A percentile compares a stretch with the other conserved stretches of the same genome.
Evolutionary conservation across 2,329 filamentous ascomycete species (phyloP).

Genomic region (Penicillium sp.): DNA sequence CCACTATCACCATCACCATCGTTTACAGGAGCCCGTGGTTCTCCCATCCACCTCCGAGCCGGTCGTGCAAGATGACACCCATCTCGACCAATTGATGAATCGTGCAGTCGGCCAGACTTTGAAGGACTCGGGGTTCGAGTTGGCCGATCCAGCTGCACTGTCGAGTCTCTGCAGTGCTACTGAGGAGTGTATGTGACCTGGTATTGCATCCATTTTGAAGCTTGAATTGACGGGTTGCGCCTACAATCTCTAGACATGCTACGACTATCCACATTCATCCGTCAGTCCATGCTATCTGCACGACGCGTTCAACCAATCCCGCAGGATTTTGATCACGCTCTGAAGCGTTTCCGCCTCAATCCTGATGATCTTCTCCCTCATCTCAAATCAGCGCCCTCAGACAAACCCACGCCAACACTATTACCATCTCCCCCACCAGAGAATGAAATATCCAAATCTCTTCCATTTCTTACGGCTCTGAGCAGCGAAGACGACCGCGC

Average conservation of each 20-base stretch:
- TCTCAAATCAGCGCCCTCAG: conserved; percentile 30
- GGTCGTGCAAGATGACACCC: conserved; percentile 51
- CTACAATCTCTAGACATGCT: conserved; percentile 51
- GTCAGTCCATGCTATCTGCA: conserved; percentile 58
- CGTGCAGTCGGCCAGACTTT: conserved; percentile 56
- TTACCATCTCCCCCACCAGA: conserved; percentile 44
- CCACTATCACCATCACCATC: conserved; percentile 46
- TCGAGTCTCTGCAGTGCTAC: conserved; percentile 56
- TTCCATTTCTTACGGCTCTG: conserved; percentile 53
- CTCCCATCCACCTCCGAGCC: conserved; percentile 34
- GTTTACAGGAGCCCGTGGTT: conserved; percentile 37
- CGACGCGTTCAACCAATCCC: conserved; percentile 58
- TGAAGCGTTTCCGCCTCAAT: conserved; percentile 32
- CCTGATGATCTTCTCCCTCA: conserved; percentile 37
- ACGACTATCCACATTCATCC: conserved; percentile 54
- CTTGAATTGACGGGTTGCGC: conserved; percentile 23
- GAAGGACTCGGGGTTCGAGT: conserved; percentile 55
- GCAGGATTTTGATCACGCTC: conserved; percentile 57
- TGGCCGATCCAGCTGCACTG: conserved; percentile 56
- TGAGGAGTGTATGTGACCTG: conserved; percentile 57
- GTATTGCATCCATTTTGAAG: neutral
- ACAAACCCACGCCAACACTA: conserved; percentile 28
- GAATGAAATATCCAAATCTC: conserved; percentile 36
- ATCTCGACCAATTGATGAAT: conserved; percentile 56
- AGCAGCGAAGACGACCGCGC: conserved; percentile 49